Percentiles rank a stretch among this genome's conserved stretches.
Evolutionary conservation across 2,329 filamentous ascomycete species (phyloP).

Genomic region (Aspergillus tubingensis): DNA sequence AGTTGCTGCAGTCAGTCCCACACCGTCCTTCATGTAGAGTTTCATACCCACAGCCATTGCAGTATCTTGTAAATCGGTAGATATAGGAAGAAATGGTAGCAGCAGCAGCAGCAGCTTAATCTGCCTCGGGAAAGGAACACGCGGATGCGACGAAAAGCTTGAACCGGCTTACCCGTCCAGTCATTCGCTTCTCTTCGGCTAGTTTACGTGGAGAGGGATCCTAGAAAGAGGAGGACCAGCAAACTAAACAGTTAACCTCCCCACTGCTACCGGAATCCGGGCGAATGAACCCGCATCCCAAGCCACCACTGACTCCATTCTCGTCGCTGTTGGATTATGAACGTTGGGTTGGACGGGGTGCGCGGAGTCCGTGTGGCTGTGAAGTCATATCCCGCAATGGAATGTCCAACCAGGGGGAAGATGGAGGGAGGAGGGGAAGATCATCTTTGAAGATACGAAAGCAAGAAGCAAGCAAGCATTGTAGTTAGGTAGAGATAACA

Average conservation of each 20-base stretch:
- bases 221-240: neutral
- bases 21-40: neutral
- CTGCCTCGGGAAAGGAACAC: constrained; percentile 13
- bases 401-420: neutral
- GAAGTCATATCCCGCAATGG: neutral
- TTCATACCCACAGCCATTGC: neutral
- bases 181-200: constrained; percentile 12
- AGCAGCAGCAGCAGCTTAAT: constrained; percentile 15
- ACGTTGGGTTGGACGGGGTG: neutral
- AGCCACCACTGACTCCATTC: neutral
- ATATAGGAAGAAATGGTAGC: neutral
- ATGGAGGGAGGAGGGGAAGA: neutral
- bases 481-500: too few species aligned
- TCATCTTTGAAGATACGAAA: neutral
- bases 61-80: neutral
- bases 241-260: neutral
- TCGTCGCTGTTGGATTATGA: neutral
- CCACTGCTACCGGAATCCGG: neutral
- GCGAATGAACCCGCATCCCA: neutral
- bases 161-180: constrained; percentile 9
- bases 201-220: constrained; percentile 5
- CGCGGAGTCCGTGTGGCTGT: neutral
- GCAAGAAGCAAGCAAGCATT: neutral
- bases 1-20: neutral
- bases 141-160: constrained; percentile 16